Base-by-base conservation (phyloP, 768 basidiomycete genomes). In the Amanita pseudoporphyria region DNA sequence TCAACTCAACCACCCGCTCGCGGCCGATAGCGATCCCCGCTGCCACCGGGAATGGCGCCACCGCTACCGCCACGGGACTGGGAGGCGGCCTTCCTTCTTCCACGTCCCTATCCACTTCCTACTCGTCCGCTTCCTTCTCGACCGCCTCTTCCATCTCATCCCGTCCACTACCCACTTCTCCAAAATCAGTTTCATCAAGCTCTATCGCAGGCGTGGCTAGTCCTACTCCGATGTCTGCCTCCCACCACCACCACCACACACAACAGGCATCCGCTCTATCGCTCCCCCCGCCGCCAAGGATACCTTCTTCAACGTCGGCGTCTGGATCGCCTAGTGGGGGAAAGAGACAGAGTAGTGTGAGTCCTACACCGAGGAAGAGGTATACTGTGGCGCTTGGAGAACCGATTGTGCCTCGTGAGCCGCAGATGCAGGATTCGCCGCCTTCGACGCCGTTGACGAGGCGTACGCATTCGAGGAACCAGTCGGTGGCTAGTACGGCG, bases 381-480 rank as follows among this genome's bases (percentile, higher is more conserved):
- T 91, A 92, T 60, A 91, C 89, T 0, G 88, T 91, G 28, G 88
- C 89, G 0, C 73, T 92, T 0, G 87, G 87, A 9, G 83, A 78
- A 2, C 82, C 86, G 0, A 79, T 87, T 52, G 73, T 78, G 54
- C 67, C 69, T 12, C 65, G 49, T 10, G 49, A 50, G 12, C n/a
- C 71, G 13, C 61, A 66, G 6, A 61, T 58, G 24, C 47, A 56
- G 6, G 49, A 59, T 32, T 44, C 49, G 32, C 44, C 24, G 9
- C 46, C 41, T 12, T 37, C 50, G 2, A 42, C 42, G 4, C 30
- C 24, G 2, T 45, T 48, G 26, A 35, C 31, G n/a, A 19, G 40
- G 5, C 39, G 31, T 5, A 42, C n/a, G 21, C 58, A 47, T 53
- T 57, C 46, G 19, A 51, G 16, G 51, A 55, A 49, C 55, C 56